Conservation (phyloP, 2,329 filamentous ascomycete species). For the Beauveria australis region DNA sequence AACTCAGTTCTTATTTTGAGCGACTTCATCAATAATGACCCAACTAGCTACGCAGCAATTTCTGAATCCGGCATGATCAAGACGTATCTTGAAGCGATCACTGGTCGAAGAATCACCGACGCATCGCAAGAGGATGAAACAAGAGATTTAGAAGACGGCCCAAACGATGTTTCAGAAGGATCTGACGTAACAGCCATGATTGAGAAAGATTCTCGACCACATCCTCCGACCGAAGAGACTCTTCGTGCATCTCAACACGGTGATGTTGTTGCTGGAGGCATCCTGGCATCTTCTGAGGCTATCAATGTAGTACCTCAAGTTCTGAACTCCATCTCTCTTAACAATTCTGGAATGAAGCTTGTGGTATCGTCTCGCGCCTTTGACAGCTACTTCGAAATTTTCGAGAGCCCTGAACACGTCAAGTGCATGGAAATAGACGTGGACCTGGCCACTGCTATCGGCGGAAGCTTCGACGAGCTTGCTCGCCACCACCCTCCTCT, state of each 20-base stretch:
- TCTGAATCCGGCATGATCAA: conserved; percentile 87
- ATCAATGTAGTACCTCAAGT: conserved; percentile 81
- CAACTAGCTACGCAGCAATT: conserved; percentile 93
- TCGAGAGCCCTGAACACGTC: conserved; percentile 84
- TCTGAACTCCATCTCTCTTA: conserved; percentile 89
- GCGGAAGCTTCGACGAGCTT: conserved; percentile 85
- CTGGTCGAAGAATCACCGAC: conserved; percentile 38
- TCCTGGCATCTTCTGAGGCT: conserved; percentile 80
- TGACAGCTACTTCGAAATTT: conserved; percentile 89
- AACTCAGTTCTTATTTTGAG: conserved; percentile 86
- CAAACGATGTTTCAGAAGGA: conserved; percentile 29
- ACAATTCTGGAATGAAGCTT: conserved; percentile 76
- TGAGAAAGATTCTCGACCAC: conserved; percentile 33
- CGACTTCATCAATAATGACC: conserved; percentile 97
- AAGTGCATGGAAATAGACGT: conserved; percentile 71
- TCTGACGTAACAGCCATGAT: conserved; percentile 31
- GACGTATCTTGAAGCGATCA: conserved; percentile 77
- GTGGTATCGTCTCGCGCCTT: conserved; percentile 78
- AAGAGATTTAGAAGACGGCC: conserved; percentile 21
- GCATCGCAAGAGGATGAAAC: not conserved
- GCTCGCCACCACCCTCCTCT: conserved; percentile 85
- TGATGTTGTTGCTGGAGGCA: conserved; percentile 53
- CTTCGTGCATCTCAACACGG: conserved; percentile 36
- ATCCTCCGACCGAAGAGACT: conserved; percentile 44
- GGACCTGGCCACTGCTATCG: conserved; percentile 62